A percentile compares a stretch with the other conserved stretches of the same genome.
These are phyloP conservation scores for Xylariaceae sp. DNA, from an alignment of 2,329 filamentous ascomycete genomes.

Conservation along the genomic window DNA sequence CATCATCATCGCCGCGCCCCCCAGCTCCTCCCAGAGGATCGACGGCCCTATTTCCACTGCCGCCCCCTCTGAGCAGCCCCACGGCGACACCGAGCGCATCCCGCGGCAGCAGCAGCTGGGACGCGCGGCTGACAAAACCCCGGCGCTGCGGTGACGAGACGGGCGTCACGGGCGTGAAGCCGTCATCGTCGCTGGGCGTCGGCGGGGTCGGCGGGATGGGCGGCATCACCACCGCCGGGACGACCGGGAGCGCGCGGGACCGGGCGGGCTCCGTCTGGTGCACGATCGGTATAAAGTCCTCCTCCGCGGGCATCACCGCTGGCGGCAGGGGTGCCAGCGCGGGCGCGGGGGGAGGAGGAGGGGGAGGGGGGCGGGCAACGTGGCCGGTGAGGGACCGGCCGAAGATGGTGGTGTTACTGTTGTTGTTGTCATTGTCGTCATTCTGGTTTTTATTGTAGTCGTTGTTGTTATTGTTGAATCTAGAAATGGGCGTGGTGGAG, in stretches of 20 bases:
- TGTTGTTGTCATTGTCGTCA: too few relatives aligned
- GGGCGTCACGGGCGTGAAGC: conserved; percentile 22
- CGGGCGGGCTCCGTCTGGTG: conserved; percentile 13
- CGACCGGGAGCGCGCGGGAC: conserved; percentile 6
- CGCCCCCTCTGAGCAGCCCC: conserved; percentile 10
- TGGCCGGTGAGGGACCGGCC: too few relatives aligned
- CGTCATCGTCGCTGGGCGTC: conserved; percentile 21
- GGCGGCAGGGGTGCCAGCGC: conserved; percentile 1
- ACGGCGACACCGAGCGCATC: conserved; percentile 25
- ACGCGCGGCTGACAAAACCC: conserved; percentile 12
- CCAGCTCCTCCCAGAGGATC: not conserved
- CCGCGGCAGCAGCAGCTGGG: conserved; percentile 17
- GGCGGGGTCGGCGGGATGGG: conserved; percentile 15
- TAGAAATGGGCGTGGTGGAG: conserved; percentile 13
- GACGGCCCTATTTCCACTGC: not conserved
- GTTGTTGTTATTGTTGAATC: conserved; percentile 7
- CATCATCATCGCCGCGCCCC: conserved; percentile 12
- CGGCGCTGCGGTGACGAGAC: conserved; percentile 12
- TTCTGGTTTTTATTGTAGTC: too few relatives aligned
- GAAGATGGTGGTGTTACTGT: too few relatives aligned
- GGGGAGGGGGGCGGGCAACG: not conserved
- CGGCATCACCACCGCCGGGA: conserved; percentile 10
- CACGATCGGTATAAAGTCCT: conserved; percentile 21
- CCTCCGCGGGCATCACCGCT: conserved; percentile 4
- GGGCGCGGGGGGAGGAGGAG: not conserved